Percentiles rank a stretch among this genome's conserved stretches.
These are phyloP conservation scores for Viridothelium virens DNA, from an alignment of 495 filamentous ascomycete species.

Conservation along the genomic window DNA sequence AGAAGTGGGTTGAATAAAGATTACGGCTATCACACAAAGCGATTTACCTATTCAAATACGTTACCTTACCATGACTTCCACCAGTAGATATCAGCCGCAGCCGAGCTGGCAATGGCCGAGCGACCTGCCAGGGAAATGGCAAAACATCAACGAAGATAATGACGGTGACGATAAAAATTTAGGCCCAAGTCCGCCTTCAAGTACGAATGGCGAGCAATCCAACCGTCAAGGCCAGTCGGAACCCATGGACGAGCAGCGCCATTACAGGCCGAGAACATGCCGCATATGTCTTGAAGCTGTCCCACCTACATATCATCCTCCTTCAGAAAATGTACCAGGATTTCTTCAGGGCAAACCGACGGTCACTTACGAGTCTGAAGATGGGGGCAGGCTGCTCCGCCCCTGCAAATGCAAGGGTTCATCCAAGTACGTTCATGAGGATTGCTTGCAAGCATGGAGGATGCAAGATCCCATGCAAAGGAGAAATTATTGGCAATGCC, in stretches of 20 bases:
- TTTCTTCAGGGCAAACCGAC: conserved; percentile 55
- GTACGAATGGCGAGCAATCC: not conserved
- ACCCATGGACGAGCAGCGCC: conserved; percentile 17
- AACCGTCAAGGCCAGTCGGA: not conserved
- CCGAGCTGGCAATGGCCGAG: conserved; percentile 29
- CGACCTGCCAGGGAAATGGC: conserved; percentile 15
- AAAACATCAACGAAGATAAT: not conserved
- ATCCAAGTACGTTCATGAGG: conserved; percentile 89
- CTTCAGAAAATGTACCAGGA: conserved; percentile 50
- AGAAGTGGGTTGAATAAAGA: conserved; percentile 1
- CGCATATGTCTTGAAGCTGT: conserved; percentile 90
- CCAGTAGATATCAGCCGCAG: conserved; percentile 23
- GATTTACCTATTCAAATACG: conserved; percentile 17
- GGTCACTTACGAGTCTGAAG: conserved; percentile 67
- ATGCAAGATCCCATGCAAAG: conserved; percentile 58
- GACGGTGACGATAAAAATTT: not conserved
- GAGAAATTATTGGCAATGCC: conserved; percentile 76
- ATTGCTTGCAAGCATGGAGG: conserved; percentile 84
- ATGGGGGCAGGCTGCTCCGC: conserved; percentile 71
- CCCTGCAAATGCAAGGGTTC: conserved; percentile 92
- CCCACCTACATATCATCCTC: conserved; percentile 63
- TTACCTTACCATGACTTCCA: conserved; percentile 11
- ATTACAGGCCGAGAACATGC: conserved; percentile 66
- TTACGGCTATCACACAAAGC: not conserved
- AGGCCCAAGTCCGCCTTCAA: not conserved